Conservation (phyloP, 225 moss, liverwort and hornwort genomes). For the Sphagnum tenellum region DNA sequence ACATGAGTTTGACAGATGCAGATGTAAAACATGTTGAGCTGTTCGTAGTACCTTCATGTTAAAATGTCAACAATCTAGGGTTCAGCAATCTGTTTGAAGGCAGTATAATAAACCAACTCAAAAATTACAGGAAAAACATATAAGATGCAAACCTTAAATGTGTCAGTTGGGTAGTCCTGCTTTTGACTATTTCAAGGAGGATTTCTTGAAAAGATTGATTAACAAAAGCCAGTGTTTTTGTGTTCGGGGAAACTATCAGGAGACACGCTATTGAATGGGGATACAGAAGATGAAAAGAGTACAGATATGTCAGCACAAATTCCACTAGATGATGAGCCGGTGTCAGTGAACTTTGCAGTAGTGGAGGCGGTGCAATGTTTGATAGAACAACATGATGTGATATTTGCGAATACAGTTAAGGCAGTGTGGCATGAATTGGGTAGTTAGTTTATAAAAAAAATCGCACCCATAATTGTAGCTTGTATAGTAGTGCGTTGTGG, state of each 20-base stretch:
- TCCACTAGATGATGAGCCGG: conserved; percentile 60
- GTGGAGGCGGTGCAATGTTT: conserved; percentile 74
- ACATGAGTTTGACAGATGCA: no score
- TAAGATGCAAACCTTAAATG: no score
- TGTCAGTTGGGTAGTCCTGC: no score
- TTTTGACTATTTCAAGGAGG: no score
- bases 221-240: no score
- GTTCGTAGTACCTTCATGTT: no score
- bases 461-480: neutral
- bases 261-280: conserved; percentile 30
- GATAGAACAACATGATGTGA: conserved; percentile 58
- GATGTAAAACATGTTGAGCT: no score
- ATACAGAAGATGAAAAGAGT: conserved; percentile 25
- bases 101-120: no score
- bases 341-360: conserved; percentile 54
- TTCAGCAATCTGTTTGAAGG: no score
- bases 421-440: conserved; percentile 13
- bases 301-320: conserved; percentile 39
- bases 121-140: no score
- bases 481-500: conserved; percentile 11
- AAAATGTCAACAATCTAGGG: no score
- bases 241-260: conserved; percentile 5
- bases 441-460: neutral
- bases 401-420: conserved; percentile 48
- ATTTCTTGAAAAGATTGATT: no score